These are phyloP conservation scores for Blastobotrys mokoenaii DNA, from an alignment of 805 yeast species.

Conservation along the genomic window DNA sequence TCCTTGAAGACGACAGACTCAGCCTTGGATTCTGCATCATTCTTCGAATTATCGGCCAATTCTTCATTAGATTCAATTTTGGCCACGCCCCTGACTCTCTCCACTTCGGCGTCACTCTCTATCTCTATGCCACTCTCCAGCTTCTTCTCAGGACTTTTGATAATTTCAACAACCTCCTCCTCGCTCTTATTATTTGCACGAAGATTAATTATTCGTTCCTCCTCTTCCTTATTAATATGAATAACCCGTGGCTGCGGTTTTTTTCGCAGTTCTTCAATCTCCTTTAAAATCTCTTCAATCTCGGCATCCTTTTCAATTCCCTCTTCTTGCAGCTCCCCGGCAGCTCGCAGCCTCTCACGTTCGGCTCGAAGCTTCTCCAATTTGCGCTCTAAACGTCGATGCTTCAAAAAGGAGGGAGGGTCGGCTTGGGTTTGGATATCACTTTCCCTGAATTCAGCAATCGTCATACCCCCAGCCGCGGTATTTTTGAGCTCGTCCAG, in stretches of 20 bases:
- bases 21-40: no score
- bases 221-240: neutral
- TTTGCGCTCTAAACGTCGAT: conserved; percentile 43
- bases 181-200: conserved; percentile 1
- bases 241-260: no score
- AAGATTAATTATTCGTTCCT: neutral
- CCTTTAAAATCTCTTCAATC: conserved; percentile 1
- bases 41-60: no score
- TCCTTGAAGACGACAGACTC: no score
- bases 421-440: conserved; percentile 39
- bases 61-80: neutral
- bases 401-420: conserved; percentile 78
- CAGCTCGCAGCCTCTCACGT: conserved; percentile 13
- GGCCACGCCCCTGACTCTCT: conserved; percentile 2
- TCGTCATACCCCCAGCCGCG: conserved; percentile 61
- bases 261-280: conserved; percentile 4
- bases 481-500: conserved; percentile 81
- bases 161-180: conserved; percentile 7
- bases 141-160: conserved; percentile 10
- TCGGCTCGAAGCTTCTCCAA: conserved; percentile 1
- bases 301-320: conserved; percentile 8
- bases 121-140: conserved; percentile 12
- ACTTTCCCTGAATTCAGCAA: conserved; percentile 58
- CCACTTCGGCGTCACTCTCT: conserved; percentile 3
- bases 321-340: conserved; percentile 9